A percentile compares a stretch with the other conserved stretches of the same genome.
Conservation (phyloP, 176 grass and related monocot species). For the Hordeum vulgare region MorexV3_pseudomolecules_assembly NC_058522.1:406799857-406800356, state of each 20-base stretch:
- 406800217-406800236: neutral
- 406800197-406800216: neutral
- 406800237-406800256: neutral
- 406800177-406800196: neutral
- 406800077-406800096: neutral
- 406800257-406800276: neutral
- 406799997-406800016: neutral
- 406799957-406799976: neutral
- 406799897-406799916: slow-evolving; percentile 43
- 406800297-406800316: too few relatives aligned
- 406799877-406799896: slow-evolving; percentile 75
- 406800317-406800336: too few relatives aligned
- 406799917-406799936: slow-evolving; percentile 18
- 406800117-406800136: neutral
- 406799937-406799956: slow-evolving; percentile 2
- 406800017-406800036: neutral
- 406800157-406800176: neutral
- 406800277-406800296: neutral
- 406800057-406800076: neutral
- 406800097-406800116: slow-evolving; percentile 43
- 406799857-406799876: slow-evolving; percentile 89
- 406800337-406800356: too few relatives aligned
- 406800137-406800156: neutral
- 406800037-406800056: neutral
- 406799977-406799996: neutral